Evolutionary conservation across 2,329 filamentous ascomycete genomes (phyloP), one percentile per base, ranked within the genome.

Genomic region (Canariomyces notabilis): DNA sequence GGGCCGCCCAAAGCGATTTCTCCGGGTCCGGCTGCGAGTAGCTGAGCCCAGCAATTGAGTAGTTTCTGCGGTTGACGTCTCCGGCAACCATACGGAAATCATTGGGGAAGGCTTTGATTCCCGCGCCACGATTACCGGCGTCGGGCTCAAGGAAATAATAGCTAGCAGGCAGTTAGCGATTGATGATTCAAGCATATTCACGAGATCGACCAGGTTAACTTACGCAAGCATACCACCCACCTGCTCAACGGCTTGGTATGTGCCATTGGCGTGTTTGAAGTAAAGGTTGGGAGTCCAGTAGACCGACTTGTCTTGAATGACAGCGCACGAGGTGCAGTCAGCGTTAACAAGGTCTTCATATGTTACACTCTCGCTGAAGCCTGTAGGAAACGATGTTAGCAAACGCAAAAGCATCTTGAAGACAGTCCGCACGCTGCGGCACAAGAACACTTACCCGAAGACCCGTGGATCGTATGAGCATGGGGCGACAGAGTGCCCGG

Each of bases 281-380:
- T 91, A 90, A 53, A 95, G 62, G 2, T 78, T 69, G 1, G 89
- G 89, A 42, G 82, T 80, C 87, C 89, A 95, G 70, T 95, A 95
- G 23, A 81, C 82, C n/a, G 88, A 95, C 68, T 82, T 85, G 68
- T 95, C 89, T 67, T 91, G 75, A 31, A 73, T 80, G 34, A 94
- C 85, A 46, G 76, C 79, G 63, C 89, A 95, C 9, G 87, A 90
- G 1, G 88, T 93, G 69, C 89, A 95, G 53, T 80, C 69, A 37
- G 77, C 82, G 14, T 59, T 64, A 4, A 74, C 59, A 12, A 95
- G 75, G 33, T 79, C 70, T 0, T 75, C 68, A 55, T 73, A 80
- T 33, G 67, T 72, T 12, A 83, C 68, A n/a, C 64, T 69, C 52
- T 79, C 68, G 40, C 72, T 72, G 60, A 95, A 87, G 38, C 76